Conservation (phyloP, 768 basidiomycete genomes). For the Exsudoporus frostii region DNA sequence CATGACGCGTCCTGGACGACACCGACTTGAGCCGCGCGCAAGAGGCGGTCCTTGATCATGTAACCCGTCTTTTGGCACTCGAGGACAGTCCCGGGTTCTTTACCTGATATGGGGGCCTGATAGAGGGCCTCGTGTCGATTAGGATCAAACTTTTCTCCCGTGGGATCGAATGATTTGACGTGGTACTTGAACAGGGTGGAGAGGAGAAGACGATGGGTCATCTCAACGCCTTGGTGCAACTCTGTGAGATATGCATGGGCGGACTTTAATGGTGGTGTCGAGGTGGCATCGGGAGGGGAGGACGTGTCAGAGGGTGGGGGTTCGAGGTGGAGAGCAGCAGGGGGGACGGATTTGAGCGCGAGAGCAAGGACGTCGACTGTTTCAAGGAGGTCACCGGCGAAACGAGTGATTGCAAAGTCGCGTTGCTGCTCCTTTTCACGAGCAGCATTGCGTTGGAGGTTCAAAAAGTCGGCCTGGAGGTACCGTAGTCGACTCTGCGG, state of each 20-base stretch:
- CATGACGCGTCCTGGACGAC: conserved; percentile 71
- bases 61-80: conserved; percentile 91
- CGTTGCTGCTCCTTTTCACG: conserved; percentile 90
- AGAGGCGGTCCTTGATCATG: conserved; percentile 89
- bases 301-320: conserved; percentile 26
- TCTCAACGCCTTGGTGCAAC: conserved; percentile 81
- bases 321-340: conserved; percentile 38
- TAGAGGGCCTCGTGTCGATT: conserved; percentile 94
- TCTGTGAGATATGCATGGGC: conserved; percentile 60
- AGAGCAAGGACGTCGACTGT: conserved; percentile 87
- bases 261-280: conserved; percentile 44
- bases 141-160: conserved; percentile 91
- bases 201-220: conserved; percentile 87
- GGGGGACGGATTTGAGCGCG: conserved; percentile 77
- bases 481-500: conserved; percentile 83
- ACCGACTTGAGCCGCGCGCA: conserved; percentile 95
- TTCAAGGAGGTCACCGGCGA: conserved; percentile 86
- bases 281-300: conserved; percentile 29
- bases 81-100: conserved; percentile 84
- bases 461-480: conserved; percentile 92
- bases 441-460: conserved; percentile 87
- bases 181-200: conserved; percentile 91
- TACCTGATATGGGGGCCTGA: conserved; percentile 87
- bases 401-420: conserved; percentile 89
- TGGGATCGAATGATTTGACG: conserved; percentile 88